Evolutionary conservation across 108 stramenopile genomes (phyloP), one percentile per base, ranked within the genome.

Genomic region (Skeletonema menzelii): DNA sequence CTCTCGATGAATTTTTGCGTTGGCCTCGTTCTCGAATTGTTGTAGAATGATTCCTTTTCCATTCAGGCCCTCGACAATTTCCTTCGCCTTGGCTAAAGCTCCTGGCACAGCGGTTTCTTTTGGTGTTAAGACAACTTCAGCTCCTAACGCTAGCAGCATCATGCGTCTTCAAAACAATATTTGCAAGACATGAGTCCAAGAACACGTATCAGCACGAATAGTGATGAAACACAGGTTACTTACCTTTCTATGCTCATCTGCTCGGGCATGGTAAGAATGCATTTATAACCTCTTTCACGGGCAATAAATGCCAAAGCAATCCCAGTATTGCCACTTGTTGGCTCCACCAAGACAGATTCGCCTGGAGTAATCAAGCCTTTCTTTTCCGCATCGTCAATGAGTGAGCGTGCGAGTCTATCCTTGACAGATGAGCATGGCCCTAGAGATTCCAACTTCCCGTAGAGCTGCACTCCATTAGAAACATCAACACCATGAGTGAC

Each of bases 231-330:
- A n/a, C n/a, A n/a, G n/a, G n/a, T n/a, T 8, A 1, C 35, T 35
- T 35, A 35, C 56, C 87, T 73, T 81, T 91, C 90, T 27, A 87
- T 46, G 53, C 70, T 73, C 82, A 92, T 88, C 64, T 93, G 92
- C 76, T 98, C 97, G 0, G 96, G 96, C 95, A 98, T 95, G 59
- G 95, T 92, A 8, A 98, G 69, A 17, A 94, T 85, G 73, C 92
- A 95, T 20, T 82, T 72, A 73, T 93, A 96, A 44, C 96, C 90
- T 35, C 87, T 79, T 56, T 87, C 85, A 40, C 92, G 86, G 47
- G 92, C 93, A 28, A 94, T 79, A 65, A 89, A 90, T 31, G 97
- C 97, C 20, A 98, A 70, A 30, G 89, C 90, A 59, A 98, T 98
- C 4, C 97, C 97, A 15, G 97, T 98, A 65, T 94, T 96, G n/a